Base-by-base conservation (phyloP, 1,284 basidiomycete genomes). In the Leccinum pachyderme region DNA sequence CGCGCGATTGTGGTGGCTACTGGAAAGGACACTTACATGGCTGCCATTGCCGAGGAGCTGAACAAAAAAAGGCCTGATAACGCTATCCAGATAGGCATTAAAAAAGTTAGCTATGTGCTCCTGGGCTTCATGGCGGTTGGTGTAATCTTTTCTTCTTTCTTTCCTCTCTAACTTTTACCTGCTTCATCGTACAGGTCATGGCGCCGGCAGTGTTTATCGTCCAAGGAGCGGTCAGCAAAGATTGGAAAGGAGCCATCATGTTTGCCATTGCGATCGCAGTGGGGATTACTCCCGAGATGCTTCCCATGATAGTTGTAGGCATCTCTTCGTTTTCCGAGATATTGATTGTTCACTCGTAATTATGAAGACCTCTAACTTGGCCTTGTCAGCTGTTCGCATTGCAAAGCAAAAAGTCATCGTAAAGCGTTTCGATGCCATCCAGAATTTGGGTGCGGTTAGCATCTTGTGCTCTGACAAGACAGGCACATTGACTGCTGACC, bases 221-320 rank as follows among this genome's bases (percentile, higher is more conserved):
- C 5, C 67, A 69, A 54, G 67, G 67, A 33, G 68, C 66, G 11
- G 66, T 70, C 18, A 69, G 67, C 47, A 71, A 70, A 41, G 50
- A 69, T 39, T 69, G 67, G 67, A 72, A 58, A 37, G 62, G 59
- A 4, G 67, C 67, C 6, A 9, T 69, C 51, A 69, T 69, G 70
- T 69, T 69, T 50, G 66, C 67, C 5, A 69, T 69, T 13, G 67
- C 67, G 1, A 32, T 69, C 22, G 67, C 67, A 3, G 67, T 69
- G 1, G 67, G 67, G 12, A 69, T 69, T 39, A 69, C 67, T 7
- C 67, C 67, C 0, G 67, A 69, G 51, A 69, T 69, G 67, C 68
- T 69, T 54, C 67, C 67, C 29, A 69, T 69, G 67, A 71, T 69
- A 57, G 67, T 69, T 12, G 67, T 72, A 47, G 52, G 67, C 41